Evolutionary conservation across 2,329 filamentous ascomycete genomes (phyloP), one percentile per base, ranked within the genome.

Genomic region (Cladophialophora bantiana): DNA sequence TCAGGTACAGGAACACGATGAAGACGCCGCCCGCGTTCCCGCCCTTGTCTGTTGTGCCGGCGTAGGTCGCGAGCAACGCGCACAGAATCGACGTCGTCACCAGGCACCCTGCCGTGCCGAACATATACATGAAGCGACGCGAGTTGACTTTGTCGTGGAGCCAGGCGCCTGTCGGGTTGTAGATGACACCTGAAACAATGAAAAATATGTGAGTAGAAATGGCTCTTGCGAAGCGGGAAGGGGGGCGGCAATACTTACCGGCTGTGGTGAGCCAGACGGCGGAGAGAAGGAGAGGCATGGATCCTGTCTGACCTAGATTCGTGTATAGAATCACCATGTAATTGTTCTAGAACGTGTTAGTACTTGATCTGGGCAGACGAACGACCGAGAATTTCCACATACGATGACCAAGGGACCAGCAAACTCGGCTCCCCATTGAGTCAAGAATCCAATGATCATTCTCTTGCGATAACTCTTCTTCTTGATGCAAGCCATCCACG

Each of bases 371-470:
- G 15, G n/a, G 15, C 56, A 31, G 13, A 12, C 35, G 12, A 26
- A 20, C 18, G 15, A 35, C 4, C n/a, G 20, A 73, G 62, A 7
- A 78, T 81, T 73, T 64, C 7, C 13, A 67, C 64, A 3, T 59
- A 83, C 82, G 62, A 85, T 84, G 15, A 85, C 82, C 0, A 85
- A 75, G 10, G 82, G 82, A 0, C 83, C 83, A n/a, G 79, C 82
- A 71, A 84, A 85, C 61, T 85, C 82, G 1, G 83, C 82, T 26
- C 83, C 83, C 82, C 82, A 85, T 69, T 84, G 83, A 0, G 82
- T 85, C 40, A 85, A 73, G 67, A 85, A 85, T 0, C 82, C 83
- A 50, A 85, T 83, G 1, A 79, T 76, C 81, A 85, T 83, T 0
- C 83, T 76, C 75, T 83, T 85, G 18, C 83, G 76, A 67, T 84